Evolutionary conservation across 1,284 basidiomycete genomes (phyloP).

Genomic region (Heterobasidion parviporum): DNA sequence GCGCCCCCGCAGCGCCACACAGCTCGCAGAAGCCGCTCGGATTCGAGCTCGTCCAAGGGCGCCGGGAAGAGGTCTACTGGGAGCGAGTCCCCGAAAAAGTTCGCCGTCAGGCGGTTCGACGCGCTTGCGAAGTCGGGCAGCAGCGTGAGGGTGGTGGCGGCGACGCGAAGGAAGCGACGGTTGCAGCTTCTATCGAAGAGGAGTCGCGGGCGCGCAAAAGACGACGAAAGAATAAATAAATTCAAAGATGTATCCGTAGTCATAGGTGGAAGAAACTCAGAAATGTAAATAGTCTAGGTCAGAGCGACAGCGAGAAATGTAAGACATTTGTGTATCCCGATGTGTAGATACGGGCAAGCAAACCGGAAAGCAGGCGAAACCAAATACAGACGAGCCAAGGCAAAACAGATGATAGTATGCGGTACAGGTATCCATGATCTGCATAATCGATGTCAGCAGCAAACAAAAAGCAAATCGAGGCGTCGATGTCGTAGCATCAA

Average conservation of each 20-base stretch:
- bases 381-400: too few relatives aligned
- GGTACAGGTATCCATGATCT: too few relatives aligned
- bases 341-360: too few relatives aligned
- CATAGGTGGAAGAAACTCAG: too few relatives aligned
- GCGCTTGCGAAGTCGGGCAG: constrained; percentile 18
- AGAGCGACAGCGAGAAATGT: too few relatives aligned
- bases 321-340: too few relatives aligned
- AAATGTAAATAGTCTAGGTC: too few relatives aligned
- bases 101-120: constrained; percentile 48
- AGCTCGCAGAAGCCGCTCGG: constrained; percentile 24
- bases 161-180: background rate
- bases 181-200: background rate
- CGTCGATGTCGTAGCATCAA: too few relatives aligned
- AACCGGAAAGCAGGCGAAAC: too few relatives aligned
- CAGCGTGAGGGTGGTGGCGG: background rate
- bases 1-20: constrained; percentile 20
- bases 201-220: background rate
- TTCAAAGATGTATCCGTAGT: background rate
- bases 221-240: background rate
- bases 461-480: too few relatives aligned
- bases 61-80: constrained; percentile 68
- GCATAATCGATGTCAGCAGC: too few relatives aligned
- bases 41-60: constrained; percentile 51
- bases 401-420: too few relatives aligned
- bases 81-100: constrained; percentile 68